A percentile compares a stretch with the other conserved stretches of the same genome.
Evolutionary conservation across 73 alveolate genomes (phyloP).

Genomic region (Paramecium sonneborni): DNA sequence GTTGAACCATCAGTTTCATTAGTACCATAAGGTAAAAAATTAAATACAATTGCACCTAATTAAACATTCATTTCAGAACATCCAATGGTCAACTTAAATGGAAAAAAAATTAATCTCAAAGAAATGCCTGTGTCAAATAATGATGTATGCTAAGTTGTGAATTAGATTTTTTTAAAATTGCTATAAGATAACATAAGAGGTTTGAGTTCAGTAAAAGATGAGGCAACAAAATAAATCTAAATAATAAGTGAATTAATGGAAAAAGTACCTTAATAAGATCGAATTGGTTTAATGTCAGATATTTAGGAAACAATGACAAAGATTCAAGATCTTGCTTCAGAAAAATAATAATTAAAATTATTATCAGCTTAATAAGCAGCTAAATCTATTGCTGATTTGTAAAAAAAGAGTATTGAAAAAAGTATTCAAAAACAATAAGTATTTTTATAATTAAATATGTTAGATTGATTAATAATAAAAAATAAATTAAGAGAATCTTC

Average conservation of each 20-base stretch:
- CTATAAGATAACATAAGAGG: conserved; percentile 2
- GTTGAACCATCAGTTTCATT: neutral
- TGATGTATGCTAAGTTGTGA: neutral
- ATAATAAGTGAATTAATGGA: neutral
- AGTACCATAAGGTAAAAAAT: neutral
- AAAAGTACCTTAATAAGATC: neutral
- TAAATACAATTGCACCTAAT: conserved; percentile 3
- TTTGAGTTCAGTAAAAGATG: neutral
- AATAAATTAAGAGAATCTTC: neutral
- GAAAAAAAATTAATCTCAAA: neutral
- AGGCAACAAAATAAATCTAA: neutral
- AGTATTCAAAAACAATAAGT: neutral
- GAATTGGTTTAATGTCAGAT: neutral
- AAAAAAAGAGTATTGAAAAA: neutral
- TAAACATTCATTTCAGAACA: neutral
- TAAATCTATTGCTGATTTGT: neutral
- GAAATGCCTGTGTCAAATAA: neutral
- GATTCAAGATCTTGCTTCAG: neutral
- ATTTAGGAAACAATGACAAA: neutral
- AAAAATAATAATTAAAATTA: neutral
- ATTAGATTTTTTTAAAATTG: neutral
- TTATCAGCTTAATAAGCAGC: conserved; percentile 19
- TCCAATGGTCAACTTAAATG: neutral
- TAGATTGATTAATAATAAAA: neutral
- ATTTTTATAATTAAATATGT: neutral